Percentiles rank a stretch among this genome's conserved stretches.
phyloP scores from a whole-genome alignment of 2,329 filamentous ascomycete genomes.

The Chrysosporium queenslandicum region DNA sequence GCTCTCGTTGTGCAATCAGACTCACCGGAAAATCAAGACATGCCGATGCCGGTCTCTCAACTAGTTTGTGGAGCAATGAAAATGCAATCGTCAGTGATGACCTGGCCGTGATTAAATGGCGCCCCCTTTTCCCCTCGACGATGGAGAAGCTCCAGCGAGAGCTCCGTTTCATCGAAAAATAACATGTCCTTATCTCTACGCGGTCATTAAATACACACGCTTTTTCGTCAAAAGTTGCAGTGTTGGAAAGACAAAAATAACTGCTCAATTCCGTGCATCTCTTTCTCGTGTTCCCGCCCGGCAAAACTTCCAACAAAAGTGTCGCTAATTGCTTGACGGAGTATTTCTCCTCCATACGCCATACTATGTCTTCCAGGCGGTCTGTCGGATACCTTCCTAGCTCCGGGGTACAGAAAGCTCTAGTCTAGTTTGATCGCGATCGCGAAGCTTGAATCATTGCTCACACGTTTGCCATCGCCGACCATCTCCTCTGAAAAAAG shows the following conservation, averaged over 20 bases:
- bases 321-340: not conserved
- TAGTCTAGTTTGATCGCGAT: no score
- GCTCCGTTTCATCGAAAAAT: not conserved
- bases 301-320: not conserved
- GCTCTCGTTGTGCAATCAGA: not conserved
- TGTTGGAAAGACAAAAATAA: not conserved
- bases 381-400: no score
- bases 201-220: not conserved
- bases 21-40: not conserved
- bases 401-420: no score
- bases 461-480: no score
- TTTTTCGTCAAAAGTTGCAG: not conserved
- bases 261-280: no score
- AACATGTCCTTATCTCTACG: not conserved
- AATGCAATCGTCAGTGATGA: not conserved
- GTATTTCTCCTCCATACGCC: not conserved
- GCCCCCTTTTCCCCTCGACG: conserved; percentile 6
- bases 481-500: no score
- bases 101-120: conserved; percentile 7
- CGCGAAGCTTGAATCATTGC: no score
- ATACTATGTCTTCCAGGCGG: not conserved
- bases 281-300: not conserved
- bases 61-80: not conserved
- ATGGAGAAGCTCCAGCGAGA: not conserved
- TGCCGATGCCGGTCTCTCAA: not conserved